Evolutionary conservation across 73 alveolate genomes (phyloP).

Genomic region (Tetrahymena thermophila): DNA sequence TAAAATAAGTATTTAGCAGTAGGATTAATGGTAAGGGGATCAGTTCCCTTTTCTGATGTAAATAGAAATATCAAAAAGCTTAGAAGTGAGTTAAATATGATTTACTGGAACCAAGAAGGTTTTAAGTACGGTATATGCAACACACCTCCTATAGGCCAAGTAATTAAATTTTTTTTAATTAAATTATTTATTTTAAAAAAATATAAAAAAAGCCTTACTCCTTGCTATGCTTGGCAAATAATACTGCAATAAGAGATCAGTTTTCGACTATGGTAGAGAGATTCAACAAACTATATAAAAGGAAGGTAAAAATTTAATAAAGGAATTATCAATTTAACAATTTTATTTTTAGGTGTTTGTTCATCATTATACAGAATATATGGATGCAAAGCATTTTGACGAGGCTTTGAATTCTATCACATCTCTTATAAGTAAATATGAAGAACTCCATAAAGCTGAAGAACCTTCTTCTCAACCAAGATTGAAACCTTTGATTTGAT

Average conservation of each 20-base stretch:
- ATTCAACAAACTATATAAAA: constrained; percentile 23
- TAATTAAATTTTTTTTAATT: not conserved
- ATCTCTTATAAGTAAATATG: constrained; percentile 19
- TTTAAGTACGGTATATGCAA: constrained; percentile 40
- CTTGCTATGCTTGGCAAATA: constrained; percentile 29
- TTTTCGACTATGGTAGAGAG: not conserved
- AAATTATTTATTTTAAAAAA: not conserved
- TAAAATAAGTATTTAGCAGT: constrained; percentile 89
- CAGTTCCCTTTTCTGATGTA: constrained; percentile 89
- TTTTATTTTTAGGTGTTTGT: not conserved
- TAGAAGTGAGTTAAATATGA: constrained; percentile 15
- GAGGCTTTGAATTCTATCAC: constrained; percentile 26
- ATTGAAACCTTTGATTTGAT: not conserved
- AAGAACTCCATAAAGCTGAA: constrained; percentile 14
- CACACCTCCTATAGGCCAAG: constrained; percentile 35
- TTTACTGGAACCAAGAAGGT: constrained; percentile 42
- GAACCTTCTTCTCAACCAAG: not conserved
- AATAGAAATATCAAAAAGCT: constrained; percentile 66
- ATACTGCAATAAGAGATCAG: constrained; percentile 21
- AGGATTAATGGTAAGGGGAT: constrained; percentile 94
- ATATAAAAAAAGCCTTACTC: not conserved
- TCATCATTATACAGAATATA: constrained; percentile 16
- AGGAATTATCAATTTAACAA: not conserved
- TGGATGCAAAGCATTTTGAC: constrained; percentile 36
- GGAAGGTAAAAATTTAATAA: constrained; percentile 1